Base-by-base conservation (phyloP, 2,329 filamentous ascomycete genomes). In the Lachnellula hyalina region DNA sequence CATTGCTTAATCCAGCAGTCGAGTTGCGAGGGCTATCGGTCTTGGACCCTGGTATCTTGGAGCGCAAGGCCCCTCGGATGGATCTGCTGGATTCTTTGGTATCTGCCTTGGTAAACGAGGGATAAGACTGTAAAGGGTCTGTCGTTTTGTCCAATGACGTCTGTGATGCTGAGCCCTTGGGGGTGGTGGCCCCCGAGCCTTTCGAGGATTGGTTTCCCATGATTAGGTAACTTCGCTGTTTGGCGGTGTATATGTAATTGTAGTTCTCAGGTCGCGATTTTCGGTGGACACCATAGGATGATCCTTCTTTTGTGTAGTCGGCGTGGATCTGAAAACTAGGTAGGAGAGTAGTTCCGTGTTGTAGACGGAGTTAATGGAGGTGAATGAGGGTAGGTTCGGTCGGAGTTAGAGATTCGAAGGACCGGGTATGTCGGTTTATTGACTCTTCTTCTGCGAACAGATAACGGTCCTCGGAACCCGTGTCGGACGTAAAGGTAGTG, bases 21-120 rank as follows among this genome's bases (percentile, higher is more conserved):
- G 92, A 96, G 62, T 80, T 85, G 61, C 90, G 81, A 21, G 92
- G 91, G 70, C 92, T 96, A 68, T 96, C 92, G 68, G 83, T 89
- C 59, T 77, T 78, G 63, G 72, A 78, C 36, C 87, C 89, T 2
- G 89, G 90, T 57, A 96, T 96, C 74, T 96, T 96, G 59, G 90
- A 95, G 57, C 90, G 83, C 63, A 97, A 81, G 4, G 63, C 62
- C 8, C 85, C 87, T 63, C 89, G 84, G 71, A 96, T 85, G 4
- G 92, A 96, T 61, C 91, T 87, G 34, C 87, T 84, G 6, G 91
- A 96, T 62, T 96, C 92, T 71, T 92, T 93, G 28, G 93, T 97
- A 70, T 97, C 93, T 54, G 91, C 90, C 70, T 88, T 87, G 74
- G 86, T 89, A 70, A 97, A 93, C 28, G 93, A 96, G 28, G 92